Percentiles rank a stretch among this genome's conserved stretches.
phyloP scores from a whole-genome alignment of 2,329 filamentous ascomycete species.

The Didymella segeticola region DNA sequence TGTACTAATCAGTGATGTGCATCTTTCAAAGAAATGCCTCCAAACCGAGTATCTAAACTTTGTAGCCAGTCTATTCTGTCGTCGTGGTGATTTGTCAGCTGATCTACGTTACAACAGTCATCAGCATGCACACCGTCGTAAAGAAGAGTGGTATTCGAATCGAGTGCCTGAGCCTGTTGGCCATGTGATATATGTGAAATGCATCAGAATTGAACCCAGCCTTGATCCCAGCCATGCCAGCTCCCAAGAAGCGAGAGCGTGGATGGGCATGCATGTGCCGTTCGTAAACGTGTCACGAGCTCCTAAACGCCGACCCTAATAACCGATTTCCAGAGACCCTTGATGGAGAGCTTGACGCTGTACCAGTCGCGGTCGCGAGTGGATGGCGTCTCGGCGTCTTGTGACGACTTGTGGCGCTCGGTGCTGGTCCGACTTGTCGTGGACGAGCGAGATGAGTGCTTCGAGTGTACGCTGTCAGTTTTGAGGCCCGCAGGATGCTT shows the following conservation, averaged over 20 bases:
- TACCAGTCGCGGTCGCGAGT: slow-evolving; percentile 44
- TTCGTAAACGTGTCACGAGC: slow-evolving; percentile 33
- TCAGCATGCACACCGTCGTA: background rate
- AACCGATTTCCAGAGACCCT: slow-evolving; percentile 43
- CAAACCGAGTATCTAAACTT: too few species aligned
- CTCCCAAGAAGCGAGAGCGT: slow-evolving; percentile 18
- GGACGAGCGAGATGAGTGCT: slow-evolving; percentile 34
- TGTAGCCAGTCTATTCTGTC: background rate
- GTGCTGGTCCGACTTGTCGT: slow-evolving; percentile 34
- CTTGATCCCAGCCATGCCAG: slow-evolving; percentile 18
- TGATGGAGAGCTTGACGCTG: slow-evolving; percentile 39
- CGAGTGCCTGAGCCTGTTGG: slow-evolving; percentile 20
- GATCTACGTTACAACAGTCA: background rate
- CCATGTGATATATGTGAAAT: slow-evolving; percentile 22
- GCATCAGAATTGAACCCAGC: too few species aligned
- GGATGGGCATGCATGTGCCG: slow-evolving; percentile 26
- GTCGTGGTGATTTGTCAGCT: background rate
- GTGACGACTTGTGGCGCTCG: slow-evolving; percentile 30
- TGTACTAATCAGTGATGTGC: too few species aligned
- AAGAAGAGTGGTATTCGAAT: slow-evolving; percentile 17
- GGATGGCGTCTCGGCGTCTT: slow-evolving; percentile 23
- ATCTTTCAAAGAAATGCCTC: too few species aligned
- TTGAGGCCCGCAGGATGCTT: slow-evolving; percentile 48
- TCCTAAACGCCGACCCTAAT: slow-evolving; percentile 41
- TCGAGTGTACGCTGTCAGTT: slow-evolving; percentile 37